Evolutionary conservation across 345 rosid genomes (phyloP).

Genomic region (Linum tenue): DNA sequence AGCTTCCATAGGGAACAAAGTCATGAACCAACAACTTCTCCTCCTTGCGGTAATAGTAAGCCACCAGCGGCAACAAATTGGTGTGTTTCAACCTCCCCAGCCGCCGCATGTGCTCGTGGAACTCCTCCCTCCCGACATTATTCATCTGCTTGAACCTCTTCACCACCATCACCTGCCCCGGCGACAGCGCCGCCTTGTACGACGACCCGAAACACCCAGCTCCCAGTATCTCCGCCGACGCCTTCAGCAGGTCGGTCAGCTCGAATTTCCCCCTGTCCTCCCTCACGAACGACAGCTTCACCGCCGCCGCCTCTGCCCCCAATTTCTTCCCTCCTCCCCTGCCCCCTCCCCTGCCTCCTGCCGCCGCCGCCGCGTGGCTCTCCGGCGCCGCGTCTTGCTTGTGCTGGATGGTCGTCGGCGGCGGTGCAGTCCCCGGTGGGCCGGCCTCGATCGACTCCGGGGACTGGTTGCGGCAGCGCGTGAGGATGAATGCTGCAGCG

Average conservation of each 20-base stretch:
- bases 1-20: slow-evolving; percentile 50
- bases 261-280: slow-evolving; percentile 68
- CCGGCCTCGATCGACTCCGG: slow-evolving; percentile 27
- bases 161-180: slow-evolving; percentile 57
- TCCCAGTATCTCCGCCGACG: slow-evolving; percentile 84
- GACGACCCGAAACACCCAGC: slow-evolving; percentile 82
- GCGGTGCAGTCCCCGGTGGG: slow-evolving; percentile 5
- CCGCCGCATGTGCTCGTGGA: slow-evolving; percentile 76
- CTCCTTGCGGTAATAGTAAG: slow-evolving; percentile 75
- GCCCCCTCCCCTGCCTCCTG: slow-evolving; percentile 6
- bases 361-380: slow-evolving; percentile 33
- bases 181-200: slow-evolving; percentile 49
- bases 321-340: slow-evolving; percentile 4
- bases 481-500: slow-evolving; percentile 11
- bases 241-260: slow-evolving; percentile 60
- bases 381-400: neutral
- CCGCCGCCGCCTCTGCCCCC: slow-evolving; percentile 22
- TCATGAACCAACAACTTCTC: slow-evolving; percentile 73
- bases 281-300: slow-evolving; percentile 51
- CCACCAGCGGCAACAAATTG: slow-evolving; percentile 69
- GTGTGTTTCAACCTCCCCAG: slow-evolving; percentile 61
- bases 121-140: slow-evolving; percentile 64
- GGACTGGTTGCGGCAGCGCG: slow-evolving; percentile 9
- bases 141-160: slow-evolving; percentile 86
- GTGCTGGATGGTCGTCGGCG: slow-evolving; percentile 31